Base-by-base conservation (phyloP, 2,329 filamentous ascomycete species). In the Parafenestella ontariensis region DNA sequence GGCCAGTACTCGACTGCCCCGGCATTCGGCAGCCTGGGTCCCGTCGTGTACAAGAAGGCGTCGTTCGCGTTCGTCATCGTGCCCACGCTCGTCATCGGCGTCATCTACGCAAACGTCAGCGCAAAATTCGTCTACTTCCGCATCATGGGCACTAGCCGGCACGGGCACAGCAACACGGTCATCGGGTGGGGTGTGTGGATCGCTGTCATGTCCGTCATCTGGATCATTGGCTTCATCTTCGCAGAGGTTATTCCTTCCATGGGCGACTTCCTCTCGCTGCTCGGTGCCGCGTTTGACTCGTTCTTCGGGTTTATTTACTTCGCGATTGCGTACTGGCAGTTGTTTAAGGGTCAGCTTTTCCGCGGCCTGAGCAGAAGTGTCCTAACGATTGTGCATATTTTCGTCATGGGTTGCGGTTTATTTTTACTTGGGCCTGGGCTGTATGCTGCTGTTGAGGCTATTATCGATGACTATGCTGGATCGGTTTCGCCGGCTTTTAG, bases 251-350 rank as follows among this genome's bases (percentile, higher is more conserved):
- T 96, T 66, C 92, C 92, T 0, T 96, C 96, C 81, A 96, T 96
- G 79, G 89, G 87, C 7, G 91, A 91, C 54, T 80, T 83, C 54
- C 74, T 83, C 11, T 86, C 86, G 4, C 80, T 91, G 56, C 89
- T 91, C 86, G 89, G 87, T 13, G 91, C 91, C 1, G 83, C 96
- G 1, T 96, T 96, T 69, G 91, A 96, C 77, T 93, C 89, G 49
- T 93, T 92, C 82, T 93, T 93, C 66, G 93, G 93, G 21, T 96
- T 96, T 81, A 96, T 96, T 72, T 96, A 96, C 81, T 96, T 90
- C 88, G 90, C 89, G 9, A 83, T 91, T 1, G 90, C 90, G 1
- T 93, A 91, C 70, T 84, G 92, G 69, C 84, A 89, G 49, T 90
- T 93, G 88, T 83, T 89, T 48, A 78, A 78, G 23, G 87, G 83